Percentiles rank a stretch among this genome's conserved stretches.
Evolutionary conservation across 2,329 filamentous ascomycete genomes (phyloP).

Genomic region (Lachnum nothofagi): DNA sequence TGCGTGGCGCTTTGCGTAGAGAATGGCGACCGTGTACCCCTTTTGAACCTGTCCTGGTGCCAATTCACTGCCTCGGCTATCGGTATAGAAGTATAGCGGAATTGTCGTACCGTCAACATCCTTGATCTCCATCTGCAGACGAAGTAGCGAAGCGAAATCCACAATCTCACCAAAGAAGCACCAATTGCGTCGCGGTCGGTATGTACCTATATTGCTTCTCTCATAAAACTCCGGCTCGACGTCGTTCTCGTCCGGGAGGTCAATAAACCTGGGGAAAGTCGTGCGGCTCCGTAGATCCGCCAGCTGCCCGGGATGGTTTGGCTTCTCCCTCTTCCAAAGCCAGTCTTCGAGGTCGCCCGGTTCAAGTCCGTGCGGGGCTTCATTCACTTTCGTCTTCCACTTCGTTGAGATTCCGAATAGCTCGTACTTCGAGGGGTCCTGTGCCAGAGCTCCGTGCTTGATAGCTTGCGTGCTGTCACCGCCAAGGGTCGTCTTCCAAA

Average conservation of each 20-base stretch:
- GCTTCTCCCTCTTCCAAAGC: slow-evolving; percentile 22
- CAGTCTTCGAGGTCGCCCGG: slow-evolving; percentile 19
- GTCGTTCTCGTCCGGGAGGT: slow-evolving; percentile 15
- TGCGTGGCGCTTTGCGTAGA: slow-evolving; percentile 16
- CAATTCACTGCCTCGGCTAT: slow-evolving; percentile 27
- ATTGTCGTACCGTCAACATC: slow-evolving; percentile 26
- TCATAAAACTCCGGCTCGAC: slow-evolving; percentile 16
- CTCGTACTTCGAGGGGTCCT: slow-evolving; percentile 18
- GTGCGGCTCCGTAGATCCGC: slow-evolving; percentile 12
- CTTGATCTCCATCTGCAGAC: slow-evolving; percentile 25
- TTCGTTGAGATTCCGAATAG: slow-evolving; percentile 12
- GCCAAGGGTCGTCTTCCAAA: slow-evolving; percentile 9
- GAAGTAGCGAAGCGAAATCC: slow-evolving; percentile 14
- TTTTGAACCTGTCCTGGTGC: slow-evolving; percentile 12
- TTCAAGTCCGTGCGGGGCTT: slow-evolving; percentile 11
- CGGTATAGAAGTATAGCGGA: slow-evolving; percentile 30
- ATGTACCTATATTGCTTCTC: slow-evolving; percentile 6
- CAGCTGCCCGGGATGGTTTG: slow-evolving; percentile 6
- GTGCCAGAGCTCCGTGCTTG: slow-evolving; percentile 9
- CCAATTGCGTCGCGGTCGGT: slow-evolving; percentile 18
- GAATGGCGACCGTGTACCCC: slow-evolving; percentile 20
- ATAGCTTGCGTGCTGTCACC: slow-evolving; percentile 15
- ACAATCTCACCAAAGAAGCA: slow-evolving; percentile 23
- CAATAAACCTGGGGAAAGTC: slow-evolving; percentile 23
- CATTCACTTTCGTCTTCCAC: slow-evolving; percentile 19